A percentile compares a stretch with the other conserved stretches of the same genome.
These are phyloP conservation scores for Agrostemma githago DNA, from an alignment of 148 eudicot genomes.

Conservation along the genomic window DNA sequence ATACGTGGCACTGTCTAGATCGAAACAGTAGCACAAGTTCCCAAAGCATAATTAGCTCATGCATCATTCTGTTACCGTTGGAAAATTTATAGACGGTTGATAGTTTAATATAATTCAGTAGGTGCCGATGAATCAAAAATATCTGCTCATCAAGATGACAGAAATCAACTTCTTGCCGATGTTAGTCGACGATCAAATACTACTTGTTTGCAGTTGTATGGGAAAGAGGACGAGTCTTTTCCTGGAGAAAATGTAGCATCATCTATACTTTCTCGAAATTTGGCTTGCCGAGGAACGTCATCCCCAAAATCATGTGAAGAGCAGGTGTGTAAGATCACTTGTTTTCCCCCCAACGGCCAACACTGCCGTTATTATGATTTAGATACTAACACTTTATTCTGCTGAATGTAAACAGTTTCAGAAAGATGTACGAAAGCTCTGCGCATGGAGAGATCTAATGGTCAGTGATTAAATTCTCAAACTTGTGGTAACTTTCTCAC, in stretches of 20 bases:
- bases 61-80: neutral
- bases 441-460: slow-evolving; percentile 97
- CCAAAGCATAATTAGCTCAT: neutral
- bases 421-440: slow-evolving; percentile 63
- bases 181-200: slow-evolving; percentile 77
- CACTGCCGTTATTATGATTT: neutral
- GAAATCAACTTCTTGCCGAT: slow-evolving; percentile 64
- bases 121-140: slow-evolving; percentile 40
- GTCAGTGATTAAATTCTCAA: slow-evolving; percentile 41
- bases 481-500: slow-evolving; percentile 10
- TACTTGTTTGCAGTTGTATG: slow-evolving; percentile 72
- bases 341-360: neutral
- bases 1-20: neutral
- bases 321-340: slow-evolving; percentile 37
- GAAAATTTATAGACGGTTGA: slow-evolving; percentile 9
- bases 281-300: slow-evolving; percentile 47
- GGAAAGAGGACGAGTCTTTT: slow-evolving; percentile 68
- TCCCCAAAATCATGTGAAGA: slow-evolving; percentile 18
- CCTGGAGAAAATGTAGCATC: slow-evolving; percentile 89
- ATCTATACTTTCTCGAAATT: slow-evolving; percentile 74
- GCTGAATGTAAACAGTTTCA: slow-evolving; percentile 46
- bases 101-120: slow-evolving; percentile 29
- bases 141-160: slow-evolving; percentile 64
- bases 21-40: neutral
- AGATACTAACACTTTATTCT: slow-evolving; percentile 8